A percentile compares a stretch with the other conserved stretches of the same genome.
These are phyloP conservation scores for Lactarius trivialis DNA, from an alignment of 768 basidiomycete species.

Conservation along the genomic window DNA sequence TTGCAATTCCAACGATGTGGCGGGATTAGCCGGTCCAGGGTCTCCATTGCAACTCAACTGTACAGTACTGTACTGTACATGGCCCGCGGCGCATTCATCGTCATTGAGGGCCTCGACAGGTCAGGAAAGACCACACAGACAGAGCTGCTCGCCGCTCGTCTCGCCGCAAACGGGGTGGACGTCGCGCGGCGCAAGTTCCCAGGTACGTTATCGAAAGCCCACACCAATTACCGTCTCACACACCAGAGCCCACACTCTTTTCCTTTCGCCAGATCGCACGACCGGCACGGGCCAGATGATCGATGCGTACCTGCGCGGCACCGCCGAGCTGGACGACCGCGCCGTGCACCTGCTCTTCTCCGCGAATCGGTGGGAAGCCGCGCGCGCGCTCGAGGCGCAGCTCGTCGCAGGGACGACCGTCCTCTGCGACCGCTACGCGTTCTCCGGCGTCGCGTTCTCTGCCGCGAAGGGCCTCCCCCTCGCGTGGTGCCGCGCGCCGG, in stretches of 20 bases:
- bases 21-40: background rate
- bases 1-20: background rate
- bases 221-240: background rate
- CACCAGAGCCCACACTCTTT: background rate
- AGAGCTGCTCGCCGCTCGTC: slow-evolving; percentile 46
- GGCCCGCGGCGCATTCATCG: slow-evolving; percentile 74
- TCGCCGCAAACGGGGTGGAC: slow-evolving; percentile 40
- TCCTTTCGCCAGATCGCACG: slow-evolving; percentile 77
- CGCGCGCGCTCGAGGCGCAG: slow-evolving; percentile 62
- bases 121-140: slow-evolving; percentile 94
- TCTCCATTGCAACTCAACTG: background rate
- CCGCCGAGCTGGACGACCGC: slow-evolving; percentile 84
- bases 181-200: slow-evolving; percentile 81
- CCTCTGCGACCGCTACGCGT: slow-evolving; percentile 91
- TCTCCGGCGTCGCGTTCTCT: slow-evolving; percentile 92
- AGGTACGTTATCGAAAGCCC: slow-evolving; percentile 41
- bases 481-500: slow-evolving; percentile 82
- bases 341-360: slow-evolving; percentile 93
- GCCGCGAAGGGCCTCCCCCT: slow-evolving; percentile 62
- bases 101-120: slow-evolving; percentile 91
- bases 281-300: slow-evolving; percentile 91
- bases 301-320: slow-evolving; percentile 78
- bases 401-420: slow-evolving; percentile 62
- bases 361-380: slow-evolving; percentile 95
- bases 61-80: slow-evolving; percentile 7